Percentiles rank a stretch among this genome's conserved stretches.
phyloP scores from a whole-genome alignment of 768 basidiomycete genomes.

The Mycena alexandri region DNA sequence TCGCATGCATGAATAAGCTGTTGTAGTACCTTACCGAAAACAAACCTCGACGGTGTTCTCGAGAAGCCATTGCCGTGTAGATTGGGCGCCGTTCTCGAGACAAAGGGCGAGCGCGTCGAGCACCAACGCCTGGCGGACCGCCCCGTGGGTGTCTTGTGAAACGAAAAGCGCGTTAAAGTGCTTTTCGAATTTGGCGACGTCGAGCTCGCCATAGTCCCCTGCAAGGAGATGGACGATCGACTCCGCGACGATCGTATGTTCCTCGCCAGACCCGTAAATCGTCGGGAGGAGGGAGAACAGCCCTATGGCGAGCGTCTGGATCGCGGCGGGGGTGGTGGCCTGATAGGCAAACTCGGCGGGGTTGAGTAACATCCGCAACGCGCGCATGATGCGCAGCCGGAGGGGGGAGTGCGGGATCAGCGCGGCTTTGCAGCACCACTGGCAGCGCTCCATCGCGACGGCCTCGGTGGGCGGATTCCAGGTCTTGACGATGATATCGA shows the following conservation, averaged over 20 bases:
- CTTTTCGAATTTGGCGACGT: constrained; percentile 31
- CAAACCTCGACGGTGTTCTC: constrained; percentile 64
- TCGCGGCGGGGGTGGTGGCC: constrained; percentile 56
- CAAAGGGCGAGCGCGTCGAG: constrained; percentile 64
- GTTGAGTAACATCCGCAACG: constrained; percentile 62
- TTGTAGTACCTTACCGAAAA: neutral
- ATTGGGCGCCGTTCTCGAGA: constrained; percentile 61
- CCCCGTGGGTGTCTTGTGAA: constrained; percentile 24
- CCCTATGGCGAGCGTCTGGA: constrained; percentile 65
- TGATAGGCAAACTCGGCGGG: constrained; percentile 57
- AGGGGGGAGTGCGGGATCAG: constrained; percentile 54
- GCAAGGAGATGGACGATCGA: constrained; percentile 43
- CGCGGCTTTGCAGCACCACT: constrained; percentile 81
- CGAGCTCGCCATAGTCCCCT: constrained; percentile 33
- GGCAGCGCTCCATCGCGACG: constrained; percentile 67
- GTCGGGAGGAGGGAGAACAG: constrained; percentile 64
- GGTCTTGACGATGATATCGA: constrained; percentile 67
- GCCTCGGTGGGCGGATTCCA: constrained; percentile 70
- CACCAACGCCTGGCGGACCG: constrained; percentile 43
- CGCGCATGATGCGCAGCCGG: constrained; percentile 63
- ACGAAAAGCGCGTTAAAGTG: constrained; percentile 34
- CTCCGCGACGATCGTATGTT: constrained; percentile 48
- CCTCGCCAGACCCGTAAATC: constrained; percentile 55
- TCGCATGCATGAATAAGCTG: constrained; percentile 14
- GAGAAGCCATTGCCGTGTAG: constrained; percentile 64